Base-by-base conservation (phyloP, 257 asterid species). In the Plantago major region DNA sequence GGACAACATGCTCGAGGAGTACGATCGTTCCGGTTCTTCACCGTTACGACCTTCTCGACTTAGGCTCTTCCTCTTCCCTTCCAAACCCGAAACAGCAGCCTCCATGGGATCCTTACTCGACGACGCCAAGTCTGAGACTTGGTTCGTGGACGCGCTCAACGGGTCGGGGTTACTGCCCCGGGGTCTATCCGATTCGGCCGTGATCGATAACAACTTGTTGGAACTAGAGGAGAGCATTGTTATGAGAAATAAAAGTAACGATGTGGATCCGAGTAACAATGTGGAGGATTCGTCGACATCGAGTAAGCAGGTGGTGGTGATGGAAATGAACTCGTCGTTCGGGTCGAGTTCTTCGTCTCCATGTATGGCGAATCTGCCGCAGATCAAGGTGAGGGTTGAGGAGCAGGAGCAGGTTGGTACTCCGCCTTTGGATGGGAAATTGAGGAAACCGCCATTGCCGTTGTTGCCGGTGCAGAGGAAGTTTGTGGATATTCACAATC, bases 1-100 rank as follows among this genome's bases (percentile, higher is more conserved):
- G 60, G 94, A 87, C 14, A 85, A 88, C 64, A 85, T 88, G 96
- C 74, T 88, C 14, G 95, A 88, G 43, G 95, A 88, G 65, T 77
- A 83, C 72, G 93, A 88, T 46, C 81, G 95, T 14, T 19, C 57
- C 62, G 49, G 80, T 18, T 38, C 82, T 13, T 76, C 87, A 0
- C 84, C 82, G 0, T 47, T 80, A 64, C 81, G 78, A 10, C 82
- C 89, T 7, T 60, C 87, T 9, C 85, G 92, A 19, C 80, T 87
- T 33, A 86, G 92, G 14, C 60, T 87, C 51, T 87, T 87, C 58
- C 85, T 87, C 62, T 87, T 87, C 58, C 82, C 81, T 8, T 37
- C 72, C 2, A 79, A 57, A 71, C 95, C 95, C 7, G 89, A 84
- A 51, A 84, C 89, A 50, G 77, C 83, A 19, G 81, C 84, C 18